Percentiles rank a stretch among this genome's conserved stretches.
phyloP scores from a whole-genome alignment of 2,329 filamentous ascomycete species.

The Neodidymelliopsis sp. region DNA sequence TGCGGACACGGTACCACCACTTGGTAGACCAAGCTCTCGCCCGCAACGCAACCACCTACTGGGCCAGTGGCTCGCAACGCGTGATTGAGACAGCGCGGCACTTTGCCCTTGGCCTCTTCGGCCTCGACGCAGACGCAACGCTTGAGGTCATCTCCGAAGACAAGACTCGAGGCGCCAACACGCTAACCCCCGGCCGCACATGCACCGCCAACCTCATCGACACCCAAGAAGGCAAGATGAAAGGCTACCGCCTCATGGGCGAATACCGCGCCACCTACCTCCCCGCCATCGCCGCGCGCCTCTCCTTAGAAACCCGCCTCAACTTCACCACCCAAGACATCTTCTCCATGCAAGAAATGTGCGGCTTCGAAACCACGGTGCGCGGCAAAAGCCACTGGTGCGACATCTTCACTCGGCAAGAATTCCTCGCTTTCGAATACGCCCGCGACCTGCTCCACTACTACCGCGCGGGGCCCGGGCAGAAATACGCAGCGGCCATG shows the following conservation, averaged over 20 bases:
- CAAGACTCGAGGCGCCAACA: conserved; percentile 59
- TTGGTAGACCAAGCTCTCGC: conserved; percentile 47
- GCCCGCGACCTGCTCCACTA: conserved; percentile 66
- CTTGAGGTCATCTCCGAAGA: conserved; percentile 63
- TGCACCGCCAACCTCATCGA: conserved; percentile 52
- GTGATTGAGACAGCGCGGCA: conserved; percentile 65
- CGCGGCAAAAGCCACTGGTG: conserved; percentile 65
- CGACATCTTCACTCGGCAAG: conserved; percentile 60
- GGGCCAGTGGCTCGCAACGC: conserved; percentile 62
- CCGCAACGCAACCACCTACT: conserved; percentile 47
- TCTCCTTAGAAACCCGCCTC: conserved; percentile 54
- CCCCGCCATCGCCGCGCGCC: conserved; percentile 53
- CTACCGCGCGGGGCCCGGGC: conserved; percentile 66
- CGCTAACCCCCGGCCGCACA: conserved; percentile 63
- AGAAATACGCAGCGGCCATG: conserved; percentile 61
- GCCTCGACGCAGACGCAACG: conserved; percentile 55
- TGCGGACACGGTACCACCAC: conserved; percentile 61
- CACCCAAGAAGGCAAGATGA: conserved; percentile 55
- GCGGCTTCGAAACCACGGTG: conserved; percentile 65
- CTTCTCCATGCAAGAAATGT: conserved; percentile 68
- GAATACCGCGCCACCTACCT: conserved; percentile 59
- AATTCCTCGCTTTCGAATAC: conserved; percentile 65
- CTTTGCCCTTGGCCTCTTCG: conserved; percentile 64
- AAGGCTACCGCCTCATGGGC: conserved; percentile 58
- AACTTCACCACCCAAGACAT: conserved; percentile 57